A percentile compares a stretch with the other conserved stretches of the same genome.
Conservation (phyloP, 1,284 basidiomycete genomes). For the Vanrija humicola region DNA sequence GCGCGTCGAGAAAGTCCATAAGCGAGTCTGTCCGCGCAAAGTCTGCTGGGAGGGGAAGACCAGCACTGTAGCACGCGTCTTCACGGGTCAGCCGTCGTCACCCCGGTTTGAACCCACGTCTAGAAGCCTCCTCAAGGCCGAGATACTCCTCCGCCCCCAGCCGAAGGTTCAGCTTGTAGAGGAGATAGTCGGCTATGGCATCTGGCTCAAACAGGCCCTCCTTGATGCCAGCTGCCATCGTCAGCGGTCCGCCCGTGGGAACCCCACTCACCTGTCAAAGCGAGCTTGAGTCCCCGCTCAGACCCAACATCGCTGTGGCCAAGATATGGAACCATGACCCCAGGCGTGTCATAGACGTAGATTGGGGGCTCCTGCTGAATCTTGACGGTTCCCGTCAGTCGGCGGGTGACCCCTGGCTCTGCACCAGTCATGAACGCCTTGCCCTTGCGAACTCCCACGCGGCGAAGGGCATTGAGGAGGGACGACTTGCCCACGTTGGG, state of each 20-base stretch:
- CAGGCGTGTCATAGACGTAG: slow-evolving; percentile 94
- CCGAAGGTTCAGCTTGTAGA: slow-evolving; percentile 80
- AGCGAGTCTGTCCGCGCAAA: slow-evolving; percentile 57
- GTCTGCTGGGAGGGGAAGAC: slow-evolving; percentile 55
- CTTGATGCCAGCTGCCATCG: slow-evolving; percentile 77
- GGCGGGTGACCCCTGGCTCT: slow-evolving; percentile 80
- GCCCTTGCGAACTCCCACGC: slow-evolving; percentile 74
- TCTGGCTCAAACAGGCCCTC: slow-evolving; percentile 85
- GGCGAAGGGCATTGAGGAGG: slow-evolving; percentile 83
- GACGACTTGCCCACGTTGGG: slow-evolving; percentile 98
- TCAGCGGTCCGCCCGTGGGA: too few relatives aligned
- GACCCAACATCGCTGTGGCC: slow-evolving; percentile 77
- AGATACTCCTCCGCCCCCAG: slow-evolving; percentile 30
- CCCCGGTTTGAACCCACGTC: slow-evolving; percentile 53
- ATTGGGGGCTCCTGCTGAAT: slow-evolving; percentile 73
- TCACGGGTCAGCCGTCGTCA: not conserved
- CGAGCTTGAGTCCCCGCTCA: slow-evolving; percentile 88
- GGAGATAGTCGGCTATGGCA: slow-evolving; percentile 75
- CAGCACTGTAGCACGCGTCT: slow-evolving; percentile 56
- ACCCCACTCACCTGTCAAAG: slow-evolving; percentile 70
- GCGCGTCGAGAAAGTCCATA: slow-evolving; percentile 60
- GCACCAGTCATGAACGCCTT: slow-evolving; percentile 89
- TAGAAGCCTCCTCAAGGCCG: slow-evolving; percentile 10
- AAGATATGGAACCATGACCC: slow-evolving; percentile 95
- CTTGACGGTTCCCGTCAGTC: slow-evolving; percentile 76